Evolutionary conservation across 768 basidiomycete species (phyloP).

Genomic region (Zangia roseola): DNA sequence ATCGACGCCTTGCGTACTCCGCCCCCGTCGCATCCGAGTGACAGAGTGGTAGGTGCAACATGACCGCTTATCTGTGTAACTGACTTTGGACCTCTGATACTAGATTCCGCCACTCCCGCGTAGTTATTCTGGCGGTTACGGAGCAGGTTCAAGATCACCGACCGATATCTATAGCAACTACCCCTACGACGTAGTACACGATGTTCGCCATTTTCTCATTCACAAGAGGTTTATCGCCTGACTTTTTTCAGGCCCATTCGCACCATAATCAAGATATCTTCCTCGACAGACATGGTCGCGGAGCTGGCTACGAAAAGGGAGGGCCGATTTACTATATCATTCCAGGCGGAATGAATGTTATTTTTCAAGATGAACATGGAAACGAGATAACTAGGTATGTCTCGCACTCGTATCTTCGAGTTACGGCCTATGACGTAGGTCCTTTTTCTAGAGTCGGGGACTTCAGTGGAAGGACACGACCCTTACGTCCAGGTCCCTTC

Average conservation of each 20-base stretch:
- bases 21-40: conserved; percentile 16
- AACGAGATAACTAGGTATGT: conserved; percentile 60
- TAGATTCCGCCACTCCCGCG: conserved; percentile 33
- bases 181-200: conserved; percentile 17
- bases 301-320: conserved; percentile 19
- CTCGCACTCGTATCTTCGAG: not conserved
- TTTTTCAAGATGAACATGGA: conserved; percentile 66
- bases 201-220: conserved; percentile 6
- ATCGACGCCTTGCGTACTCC: conserved; percentile 28
- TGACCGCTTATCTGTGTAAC: not conserved
- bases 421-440: not conserved
- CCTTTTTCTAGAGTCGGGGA: conserved; percentile 48
- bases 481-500: conserved; percentile 40
- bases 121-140: conserved; percentile 16
- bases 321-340: conserved; percentile 57
- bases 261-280: conserved; percentile 23
- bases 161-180: conserved; percentile 30
- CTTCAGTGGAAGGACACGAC: conserved; percentile 34
- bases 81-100: not conserved
- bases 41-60: conserved; percentile 26
- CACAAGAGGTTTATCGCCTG: not conserved
- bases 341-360: conserved; percentile 60
- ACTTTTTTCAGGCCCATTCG: conserved; percentile 24
- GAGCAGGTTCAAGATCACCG: conserved; percentile 21
- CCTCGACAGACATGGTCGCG: conserved; percentile 21